These are phyloP conservation scores for Cercophora scortea DNA, from an alignment of 495 filamentous ascomycete genomes.

Conservation along the genomic window DNA sequence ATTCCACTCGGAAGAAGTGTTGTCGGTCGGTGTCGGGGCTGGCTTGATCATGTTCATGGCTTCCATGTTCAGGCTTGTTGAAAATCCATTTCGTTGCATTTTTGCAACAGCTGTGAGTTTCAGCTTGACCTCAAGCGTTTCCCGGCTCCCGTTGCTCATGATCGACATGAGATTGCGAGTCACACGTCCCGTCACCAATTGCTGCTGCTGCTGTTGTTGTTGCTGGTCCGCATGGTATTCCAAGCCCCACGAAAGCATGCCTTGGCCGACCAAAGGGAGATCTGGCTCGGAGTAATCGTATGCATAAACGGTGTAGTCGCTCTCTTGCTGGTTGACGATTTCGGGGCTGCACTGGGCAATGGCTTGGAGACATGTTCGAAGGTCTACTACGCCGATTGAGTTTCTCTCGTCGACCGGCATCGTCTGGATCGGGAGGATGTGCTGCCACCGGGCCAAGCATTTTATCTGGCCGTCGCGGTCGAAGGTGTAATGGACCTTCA, in stretches of 20 bases:
- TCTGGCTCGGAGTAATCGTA: conserved; percentile 95
- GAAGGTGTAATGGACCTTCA: conserved; percentile 97
- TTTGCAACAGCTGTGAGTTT: conserved; percentile 77
- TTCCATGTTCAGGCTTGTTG: conserved; percentile 6
- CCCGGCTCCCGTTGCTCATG: conserved; percentile 73
- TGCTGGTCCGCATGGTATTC: conserved; percentile 41
- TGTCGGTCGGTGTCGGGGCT: conserved; percentile 29
- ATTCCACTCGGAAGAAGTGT: conserved; percentile 39
- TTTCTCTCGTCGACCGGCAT: conserved; percentile 64
- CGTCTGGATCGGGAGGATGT: conserved; percentile 70
- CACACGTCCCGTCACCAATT: conserved; percentile 85
- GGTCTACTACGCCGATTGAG: conserved; percentile 78
- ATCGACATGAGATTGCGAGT: conserved; percentile 76
- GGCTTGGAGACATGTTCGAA: conserved; percentile 84
- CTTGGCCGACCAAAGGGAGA: conserved; percentile 87
- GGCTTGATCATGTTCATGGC: conserved; percentile 12
- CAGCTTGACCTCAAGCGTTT: conserved; percentile 91
- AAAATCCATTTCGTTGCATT: conserved; percentile 40
- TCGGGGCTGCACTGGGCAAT: conserved; percentile 75
- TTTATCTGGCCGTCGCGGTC: conserved; percentile 83
- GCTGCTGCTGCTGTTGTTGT: conserved; percentile 47
- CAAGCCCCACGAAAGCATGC: conserved; percentile 86
- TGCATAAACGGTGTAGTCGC: conserved; percentile 93
- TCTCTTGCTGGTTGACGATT: conserved; percentile 70
- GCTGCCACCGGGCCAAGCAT: conserved; percentile 84